Base-by-base conservation (phyloP, 2,329 filamentous ascomycete species). In the Alternaria ventricosa region DNA sequence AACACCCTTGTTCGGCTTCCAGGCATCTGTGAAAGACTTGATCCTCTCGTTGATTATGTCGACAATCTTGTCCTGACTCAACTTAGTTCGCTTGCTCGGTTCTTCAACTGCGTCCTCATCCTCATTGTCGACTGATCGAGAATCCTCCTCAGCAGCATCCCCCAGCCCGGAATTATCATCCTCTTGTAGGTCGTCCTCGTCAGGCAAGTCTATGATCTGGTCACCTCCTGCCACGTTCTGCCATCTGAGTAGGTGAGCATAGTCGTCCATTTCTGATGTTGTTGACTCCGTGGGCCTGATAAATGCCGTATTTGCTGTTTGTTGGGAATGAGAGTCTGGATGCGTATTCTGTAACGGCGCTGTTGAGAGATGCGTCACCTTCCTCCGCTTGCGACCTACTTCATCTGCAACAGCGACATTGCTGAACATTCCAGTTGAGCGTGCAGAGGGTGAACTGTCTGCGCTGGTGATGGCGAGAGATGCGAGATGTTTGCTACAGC, bases 221-320 rank as follows among this genome's bases (percentile, higher is more conserved):
- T 65, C 61, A 6, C 57, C 55, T 2, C 53, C 50, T 12, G 25
- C 25, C 5, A 44, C 30, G 9, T 61, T 44, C 27, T 67, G 33
- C 68, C 72, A 72, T 33, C 53, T 53, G 4, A 81, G 67, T 8
- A 76, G 61, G 55, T 86, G 71, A 22, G 72, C 67, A 63, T 66
- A 77, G 3, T 67, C 63, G 2, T 62, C 55, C 18, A 11, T 28
- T 22, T 22, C 20, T 22, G 20, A 22, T 22, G 20, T 22, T 22
- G 20, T 22, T 22, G 20, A 22, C 20, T 22, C 20, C 20, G 20
- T 22, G 20, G 20, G 20, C 20, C 20, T 22, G 20, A 22, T 22
- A 22, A 22, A 22, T 22, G n/a, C 20, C 2, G 44, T 11, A 11
- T 18, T 27, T 6, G 13, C 22, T 36, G 15, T 11, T 54, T 54